Evolutionary conservation across 2,329 filamentous ascomycete species (phyloP).

Genomic region (Alternaria arborescens): DNA sequence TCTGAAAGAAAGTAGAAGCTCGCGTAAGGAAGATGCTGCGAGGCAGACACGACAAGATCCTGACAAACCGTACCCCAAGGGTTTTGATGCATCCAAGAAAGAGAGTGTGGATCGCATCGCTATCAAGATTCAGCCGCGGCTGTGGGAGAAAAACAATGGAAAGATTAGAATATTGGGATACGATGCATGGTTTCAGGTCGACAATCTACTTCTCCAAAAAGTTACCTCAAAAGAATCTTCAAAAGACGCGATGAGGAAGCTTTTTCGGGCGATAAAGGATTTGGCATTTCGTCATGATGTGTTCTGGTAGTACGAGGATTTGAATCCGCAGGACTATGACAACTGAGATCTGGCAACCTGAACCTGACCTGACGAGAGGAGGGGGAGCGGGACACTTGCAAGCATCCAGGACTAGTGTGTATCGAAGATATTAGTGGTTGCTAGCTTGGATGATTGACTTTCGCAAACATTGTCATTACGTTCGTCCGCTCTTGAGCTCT

Average conservation of each 20-base stretch:
- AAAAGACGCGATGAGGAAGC: not conserved
- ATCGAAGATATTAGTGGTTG: not conserved
- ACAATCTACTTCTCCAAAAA: not conserved
- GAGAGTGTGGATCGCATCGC: not conserved
- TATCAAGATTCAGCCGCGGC: not conserved
- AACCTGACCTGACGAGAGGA: fast-evolving
- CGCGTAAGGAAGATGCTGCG: too few relatives aligned
- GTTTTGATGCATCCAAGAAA: too few relatives aligned
- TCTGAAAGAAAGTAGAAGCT: not conserved
- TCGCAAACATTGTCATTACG: too few relatives aligned
- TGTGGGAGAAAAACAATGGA: not conserved
- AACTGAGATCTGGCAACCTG: too few relatives aligned
- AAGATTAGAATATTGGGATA: not conserved
- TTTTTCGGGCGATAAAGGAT: too few relatives aligned
- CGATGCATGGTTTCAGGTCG: not conserved
- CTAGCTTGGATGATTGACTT: too few relatives aligned
- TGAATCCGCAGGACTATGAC: too few relatives aligned
- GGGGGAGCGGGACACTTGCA: fast-evolving
- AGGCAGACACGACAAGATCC: too few relatives aligned
- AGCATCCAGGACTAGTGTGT: not conserved
- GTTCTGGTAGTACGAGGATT: too few relatives aligned
- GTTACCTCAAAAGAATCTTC: not conserved
- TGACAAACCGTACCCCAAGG: not conserved
- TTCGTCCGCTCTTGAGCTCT: fast-evolving
- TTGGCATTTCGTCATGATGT: too few relatives aligned